phyloP scores from a whole-genome alignment of 768 basidiomycete genomes.

The Suillus occidentalis region DNA sequence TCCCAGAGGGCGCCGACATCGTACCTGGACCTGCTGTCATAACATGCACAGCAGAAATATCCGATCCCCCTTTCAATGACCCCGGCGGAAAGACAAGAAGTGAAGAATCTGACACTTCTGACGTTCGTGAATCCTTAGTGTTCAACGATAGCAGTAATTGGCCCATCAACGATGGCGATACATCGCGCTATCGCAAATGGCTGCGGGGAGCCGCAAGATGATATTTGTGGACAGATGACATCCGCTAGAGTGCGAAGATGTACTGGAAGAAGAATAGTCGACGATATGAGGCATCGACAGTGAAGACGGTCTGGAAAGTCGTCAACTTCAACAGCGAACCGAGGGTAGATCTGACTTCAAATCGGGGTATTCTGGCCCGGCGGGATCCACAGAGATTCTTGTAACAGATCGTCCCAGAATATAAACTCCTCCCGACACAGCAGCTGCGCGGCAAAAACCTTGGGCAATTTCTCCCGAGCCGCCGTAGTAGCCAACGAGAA shows the following conservation, averaged over 20 bases:
- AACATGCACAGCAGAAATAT: conserved; percentile 52
- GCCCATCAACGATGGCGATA: conserved; percentile 50
- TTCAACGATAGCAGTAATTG: conserved; percentile 33
- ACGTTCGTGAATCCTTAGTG: conserved; percentile 15
- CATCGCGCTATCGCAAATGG: conserved; percentile 41
- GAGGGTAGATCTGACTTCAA: conserved; percentile 7
- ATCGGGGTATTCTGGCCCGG: conserved; percentile 19
- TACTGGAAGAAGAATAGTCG: conserved; percentile 36
- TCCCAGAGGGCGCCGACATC: conserved; percentile 70
- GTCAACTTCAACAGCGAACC: conserved; percentile 51
- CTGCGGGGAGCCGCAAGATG: conserved; percentile 5
- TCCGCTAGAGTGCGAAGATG: conserved; percentile 25
- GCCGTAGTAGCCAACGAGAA: conserved; percentile 94
- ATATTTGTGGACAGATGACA: conserved; percentile 12
- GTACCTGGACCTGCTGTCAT: conserved; percentile 73
- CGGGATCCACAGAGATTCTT: conserved; percentile 32
- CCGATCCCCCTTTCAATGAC: conserved; percentile 48
- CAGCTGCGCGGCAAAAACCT: conserved; percentile 85
- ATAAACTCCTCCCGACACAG: conserved; percentile 76
- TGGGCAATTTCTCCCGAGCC: conserved; percentile 90
- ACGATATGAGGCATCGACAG: conserved; percentile 56
- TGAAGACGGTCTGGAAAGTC: conserved; percentile 61
- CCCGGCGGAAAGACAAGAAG: conserved; percentile 76
- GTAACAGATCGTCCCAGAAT: conserved; percentile 54
- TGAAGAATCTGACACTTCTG: conserved; percentile 52